Base-by-base conservation (phyloP, 805 yeast genomes). In the Wickerhamiella domercqiae region DNA sequence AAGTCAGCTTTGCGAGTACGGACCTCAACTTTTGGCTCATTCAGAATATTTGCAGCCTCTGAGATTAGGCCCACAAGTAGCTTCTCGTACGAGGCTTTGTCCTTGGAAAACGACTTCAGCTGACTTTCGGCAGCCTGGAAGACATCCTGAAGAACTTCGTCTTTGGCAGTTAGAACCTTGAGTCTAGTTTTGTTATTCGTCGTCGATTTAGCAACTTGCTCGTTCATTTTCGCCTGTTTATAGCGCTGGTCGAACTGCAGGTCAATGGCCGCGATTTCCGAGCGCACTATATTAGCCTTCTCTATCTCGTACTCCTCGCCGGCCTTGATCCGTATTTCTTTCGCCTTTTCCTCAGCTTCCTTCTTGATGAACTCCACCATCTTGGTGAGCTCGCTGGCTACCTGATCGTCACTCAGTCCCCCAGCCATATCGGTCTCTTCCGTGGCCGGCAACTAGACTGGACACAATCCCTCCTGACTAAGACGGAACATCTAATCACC, bases 261-360 rank as follows among this genome's bases (percentile, higher is more conserved):
- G 58, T 90, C 98, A 49, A 90, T 83, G 37, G 86, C 73, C 36
- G 90, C 77, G 39, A 79, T 79, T 63, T 90, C 98, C 11, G 83
- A 70, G 55, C 97, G 81, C 41, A 90, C 97, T 54, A 90, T 75
- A 40, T 83, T 75, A 17, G 95, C 87, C 68, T 90, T 90, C 60
- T 90, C 98, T 53, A 90, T 86, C 62, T 90, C 97, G 59, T 87
- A 90, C 65, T 90, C 99, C 62, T 90, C 98, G 59, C 93, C 94
- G 32, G 97, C 95, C 66, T 90, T 93, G 53, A 90, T 68, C 58
- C 71, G 76, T 56, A 90, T 84, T 63, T 90, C 99, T 60, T 81
- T 82, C 49, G 97, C 95, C 66, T 90, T 90, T 62, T 90, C 99
- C 54, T 86, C 93, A 29, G 99, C 99, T 66, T 90, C 99, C 72